These are phyloP conservation scores for Blumeriella jaapii DNA, from an alignment of 2,329 filamentous ascomycete species.

Conservation along the genomic window DNA sequence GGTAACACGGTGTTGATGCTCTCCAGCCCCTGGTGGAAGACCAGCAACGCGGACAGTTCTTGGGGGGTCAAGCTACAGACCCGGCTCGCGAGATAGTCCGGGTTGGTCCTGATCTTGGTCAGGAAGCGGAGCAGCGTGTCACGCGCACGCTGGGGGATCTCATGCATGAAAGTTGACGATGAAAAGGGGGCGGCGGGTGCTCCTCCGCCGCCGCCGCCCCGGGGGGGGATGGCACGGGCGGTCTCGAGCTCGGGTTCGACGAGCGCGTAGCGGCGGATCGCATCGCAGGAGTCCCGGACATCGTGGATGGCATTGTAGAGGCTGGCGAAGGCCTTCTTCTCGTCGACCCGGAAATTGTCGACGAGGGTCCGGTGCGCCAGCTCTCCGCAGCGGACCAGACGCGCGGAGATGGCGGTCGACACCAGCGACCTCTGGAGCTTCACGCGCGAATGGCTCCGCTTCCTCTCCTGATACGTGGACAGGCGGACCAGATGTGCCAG, in stretches of 20 bases:
- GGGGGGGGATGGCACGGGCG: too few relatives aligned
- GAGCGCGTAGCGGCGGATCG: slow-evolving; percentile 57
- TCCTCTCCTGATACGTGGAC: slow-evolving; percentile 72
- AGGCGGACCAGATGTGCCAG: slow-evolving; percentile 67
- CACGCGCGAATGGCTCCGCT: slow-evolving; percentile 60
- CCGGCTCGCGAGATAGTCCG: slow-evolving; percentile 75
- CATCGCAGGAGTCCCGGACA: slow-evolving; percentile 66
- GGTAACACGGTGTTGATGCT: slow-evolving; percentile 74
- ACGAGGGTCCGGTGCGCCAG: slow-evolving; percentile 65
- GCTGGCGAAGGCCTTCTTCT: slow-evolving; percentile 64
- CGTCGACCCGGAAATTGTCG: slow-evolving; percentile 66
- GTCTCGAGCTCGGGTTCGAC: slow-evolving; percentile 66
- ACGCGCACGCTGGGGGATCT: slow-evolving; percentile 64
- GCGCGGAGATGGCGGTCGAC: slow-evolving; percentile 62
- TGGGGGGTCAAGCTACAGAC: slow-evolving; percentile 62
- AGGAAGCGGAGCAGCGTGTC: slow-evolving; percentile 71
- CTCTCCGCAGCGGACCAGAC: slow-evolving; percentile 63
- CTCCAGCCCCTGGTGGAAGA: slow-evolving; percentile 68
- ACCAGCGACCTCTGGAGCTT: slow-evolving; percentile 65
- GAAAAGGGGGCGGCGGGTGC: slow-evolving; percentile 34
- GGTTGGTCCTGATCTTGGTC: slow-evolving; percentile 71
- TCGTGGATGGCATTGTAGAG: slow-evolving; percentile 71
- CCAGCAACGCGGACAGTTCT: slow-evolving; percentile 68
- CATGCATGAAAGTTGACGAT: slow-evolving; percentile 47
- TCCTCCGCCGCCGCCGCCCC: slow-evolving; percentile 27